Evolutionary conservation across 2,329 filamentous ascomycete genomes (phyloP).

Genomic region (Sordariomycetes sp.): DNA sequence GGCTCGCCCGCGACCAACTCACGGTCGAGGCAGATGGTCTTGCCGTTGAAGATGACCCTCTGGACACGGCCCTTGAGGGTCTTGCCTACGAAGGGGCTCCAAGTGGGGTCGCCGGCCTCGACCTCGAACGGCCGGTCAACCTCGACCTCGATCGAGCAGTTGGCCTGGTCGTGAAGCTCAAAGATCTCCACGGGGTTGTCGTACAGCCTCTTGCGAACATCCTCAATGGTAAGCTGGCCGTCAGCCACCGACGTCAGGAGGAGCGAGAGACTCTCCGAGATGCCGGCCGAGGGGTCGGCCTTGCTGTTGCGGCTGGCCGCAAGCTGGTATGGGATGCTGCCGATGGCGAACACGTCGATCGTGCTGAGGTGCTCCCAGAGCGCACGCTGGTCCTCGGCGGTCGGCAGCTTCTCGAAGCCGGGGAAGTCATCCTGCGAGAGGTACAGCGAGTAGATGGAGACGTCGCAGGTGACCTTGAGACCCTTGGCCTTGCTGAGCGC

Average conservation of each 20-base stretch:
- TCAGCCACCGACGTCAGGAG: constrained; percentile 65
- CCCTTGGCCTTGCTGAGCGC: constrained; percentile 69
- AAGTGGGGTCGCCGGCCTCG: constrained; percentile 21
- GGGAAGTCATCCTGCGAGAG: constrained; percentile 59
- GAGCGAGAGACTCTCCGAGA: constrained; percentile 60
- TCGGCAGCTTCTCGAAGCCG: constrained; percentile 52
- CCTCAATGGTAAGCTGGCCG: constrained; percentile 59
- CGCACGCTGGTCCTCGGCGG: constrained; percentile 53
- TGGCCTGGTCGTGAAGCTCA: constrained; percentile 68
- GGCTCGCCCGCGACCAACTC: constrained; percentile 38
- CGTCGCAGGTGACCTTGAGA: constrained; percentile 71
- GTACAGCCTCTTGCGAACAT: constrained; percentile 57
- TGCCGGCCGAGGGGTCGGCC: constrained; percentile 49
- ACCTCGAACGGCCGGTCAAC: constrained; percentile 58
- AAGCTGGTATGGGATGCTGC: constrained; percentile 66
- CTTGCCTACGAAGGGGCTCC: constrained; percentile 58
- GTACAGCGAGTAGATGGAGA: constrained; percentile 69
- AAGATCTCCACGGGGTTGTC: constrained; percentile 73
- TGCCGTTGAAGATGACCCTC: constrained; percentile 62
- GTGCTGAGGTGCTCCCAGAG: constrained; percentile 61
- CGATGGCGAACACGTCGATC: constrained; percentile 70
- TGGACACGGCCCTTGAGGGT: constrained; percentile 57
- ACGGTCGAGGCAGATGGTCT: constrained; percentile 64
- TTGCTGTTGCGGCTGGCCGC: constrained; percentile 40
- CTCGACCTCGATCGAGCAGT: constrained; percentile 61